Evolutionary conservation across 495 filamentous ascomycete genomes (phyloP), one percentile per base, ranked within the genome.

Genomic region (Trichoderma gamsii): DNA sequence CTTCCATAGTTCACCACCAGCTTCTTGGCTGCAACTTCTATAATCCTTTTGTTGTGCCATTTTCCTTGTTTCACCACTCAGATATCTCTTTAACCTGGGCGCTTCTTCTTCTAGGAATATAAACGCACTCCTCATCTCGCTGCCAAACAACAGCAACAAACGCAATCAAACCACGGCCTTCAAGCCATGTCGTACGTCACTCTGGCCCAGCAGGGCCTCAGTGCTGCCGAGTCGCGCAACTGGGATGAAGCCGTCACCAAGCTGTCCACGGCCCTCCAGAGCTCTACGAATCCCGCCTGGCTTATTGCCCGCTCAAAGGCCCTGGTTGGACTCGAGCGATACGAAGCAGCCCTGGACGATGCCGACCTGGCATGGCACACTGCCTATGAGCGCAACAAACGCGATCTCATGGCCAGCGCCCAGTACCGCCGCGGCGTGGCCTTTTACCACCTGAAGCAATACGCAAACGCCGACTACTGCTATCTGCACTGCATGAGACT

Each of bases 281-380:
- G 83, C 8, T 88, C 90, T 13, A 85, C 83, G 41, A 89, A 92
- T 9, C 90, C 92, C 6, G 76, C 86, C 68, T 98, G 96, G 85
- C 90, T 95, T 70, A 86, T 97, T 69, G 89, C 95, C 75, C 92
- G 96, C 32, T 90, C 92, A 2, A 93, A 88, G 13, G 92, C 93
- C 35, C 89, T 92, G 73, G 85, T 91, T 11, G 89, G 93, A 67
- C 74, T 78, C 16, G 77, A 82, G 49, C 71, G 73, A 64, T 73
- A 75, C 52, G 76, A 80, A 4, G 78, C 86, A 0, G 90, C 95
- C 0, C 86, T 98, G 12, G 78, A 76, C 21, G 95, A 98, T 80
- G 90, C 93, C 41, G 92, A 97, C 71, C 79, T 86, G 29, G 95
- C 91, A 0, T 83, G 96, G 13, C 73, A 84, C 1, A 79, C 88